Evolutionary conservation across 1,284 basidiomycete species (phyloP), one percentile per base, ranked within the genome.

Genomic region (Austroboletus rostrupii): DNA sequence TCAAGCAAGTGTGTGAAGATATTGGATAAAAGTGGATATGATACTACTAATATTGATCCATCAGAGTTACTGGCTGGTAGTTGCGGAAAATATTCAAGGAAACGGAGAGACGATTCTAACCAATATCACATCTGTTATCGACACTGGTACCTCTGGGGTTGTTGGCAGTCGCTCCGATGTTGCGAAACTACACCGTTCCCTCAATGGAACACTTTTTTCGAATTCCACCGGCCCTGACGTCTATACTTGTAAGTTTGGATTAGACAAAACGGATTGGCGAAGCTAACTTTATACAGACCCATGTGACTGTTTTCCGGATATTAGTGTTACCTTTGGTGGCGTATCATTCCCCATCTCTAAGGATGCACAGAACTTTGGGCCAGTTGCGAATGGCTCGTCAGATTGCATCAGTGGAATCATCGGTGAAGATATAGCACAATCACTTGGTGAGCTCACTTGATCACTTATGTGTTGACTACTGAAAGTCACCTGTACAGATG

Each of bases 101-200:
- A 63, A 65, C 12, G 50, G 41, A 12, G 14, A 46, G 48, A 20
- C 50, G 61, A 59, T 49, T 45, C 14, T 64, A 16, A 57, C 54
- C n/a, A 51, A 52, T 16, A 43, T 70, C 42, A 49, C 57, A 28
- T 67, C 69, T 12, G 66, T 75, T 59, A 70, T 78, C 38, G 70
- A 74, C 59, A 72, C 73, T 10, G 75, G 76, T 41, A 77, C 74
- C 21, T 77, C 79, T 33, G 62, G 81, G 53, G 70, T 82, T 61
- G 60, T 77, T 1, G 73, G 21, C 21, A 0, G 5, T 3, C 36
- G 40, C 2, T 43, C 21, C 1, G 19, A 42, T 5, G 49, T 53
- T 5, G n/a, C 40, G 0, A 5, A 2, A 16, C 33, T 60, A 8
- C 48, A 52, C 44, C 11, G 29, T 5, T 29, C 48, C 12, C 48